A percentile compares a stretch with the other conserved stretches of the same genome.
phyloP scores from a whole-genome alignment of 306 rosid species.

The Medicago ruthenica region DNA sequence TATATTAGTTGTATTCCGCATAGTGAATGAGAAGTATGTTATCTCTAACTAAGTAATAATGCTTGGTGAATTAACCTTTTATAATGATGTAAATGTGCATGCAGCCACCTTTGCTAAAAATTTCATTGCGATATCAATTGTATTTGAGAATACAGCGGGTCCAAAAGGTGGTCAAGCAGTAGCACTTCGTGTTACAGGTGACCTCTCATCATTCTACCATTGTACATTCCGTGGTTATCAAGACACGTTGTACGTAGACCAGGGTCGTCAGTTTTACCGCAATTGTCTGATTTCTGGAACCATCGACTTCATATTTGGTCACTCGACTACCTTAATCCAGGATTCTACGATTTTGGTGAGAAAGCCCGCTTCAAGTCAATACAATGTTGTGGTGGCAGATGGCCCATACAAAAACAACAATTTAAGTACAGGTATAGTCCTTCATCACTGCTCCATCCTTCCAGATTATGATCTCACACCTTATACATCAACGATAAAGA shows the following conservation, averaged over 20 bases:
- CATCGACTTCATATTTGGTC: slow-evolving; percentile 39
- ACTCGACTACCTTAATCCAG: no score
- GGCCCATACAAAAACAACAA: slow-evolving; percentile 38
- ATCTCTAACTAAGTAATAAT: no score
- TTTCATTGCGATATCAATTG: slow-evolving; percentile 64
- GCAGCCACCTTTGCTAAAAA: slow-evolving; percentile 42
- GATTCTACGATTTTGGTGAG: no score
- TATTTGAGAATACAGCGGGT: slow-evolving; percentile 73
- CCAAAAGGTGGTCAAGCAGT: slow-evolving; percentile 69
- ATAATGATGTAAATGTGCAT: not conserved
- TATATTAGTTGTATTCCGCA: no score
- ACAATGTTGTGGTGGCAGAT: slow-evolving; percentile 57
- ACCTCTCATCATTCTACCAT: slow-evolving; percentile 51
- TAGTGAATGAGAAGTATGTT: no score
- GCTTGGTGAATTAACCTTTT: not conserved
- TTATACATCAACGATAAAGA: not conserved
- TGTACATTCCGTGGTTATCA: slow-evolving; percentile 65
- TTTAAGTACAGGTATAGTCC: slow-evolving; percentile 34
- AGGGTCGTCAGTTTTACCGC: slow-evolving; percentile 63
- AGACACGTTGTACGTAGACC: slow-evolving; percentile 60
- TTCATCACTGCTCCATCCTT: not conserved
- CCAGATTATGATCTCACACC: not conserved
- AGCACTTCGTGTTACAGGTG: slow-evolving; percentile 56
- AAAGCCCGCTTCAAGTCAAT: slow-evolving; percentile 23
- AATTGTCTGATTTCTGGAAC: slow-evolving; percentile 76